Evolutionary conservation across 352 stramenopile species (phyloP).

Genomic region (Globisporangium iwayamae): DNA sequence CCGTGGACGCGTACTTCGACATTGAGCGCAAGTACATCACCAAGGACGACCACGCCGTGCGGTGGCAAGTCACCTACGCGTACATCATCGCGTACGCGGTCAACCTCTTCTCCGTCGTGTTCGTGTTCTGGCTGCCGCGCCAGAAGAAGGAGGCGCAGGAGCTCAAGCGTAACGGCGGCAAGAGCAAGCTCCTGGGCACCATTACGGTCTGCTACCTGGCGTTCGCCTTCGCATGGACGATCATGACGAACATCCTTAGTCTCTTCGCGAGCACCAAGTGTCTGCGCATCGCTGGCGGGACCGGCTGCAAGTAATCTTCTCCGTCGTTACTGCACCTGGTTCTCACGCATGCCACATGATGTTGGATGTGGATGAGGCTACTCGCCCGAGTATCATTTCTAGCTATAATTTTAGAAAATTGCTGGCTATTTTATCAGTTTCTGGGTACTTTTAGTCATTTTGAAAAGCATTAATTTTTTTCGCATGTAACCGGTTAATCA

Average conservation of each 20-base stretch:
- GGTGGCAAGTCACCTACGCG: slow-evolving; percentile 43
- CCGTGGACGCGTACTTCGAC: slow-evolving; percentile 49
- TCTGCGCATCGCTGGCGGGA: slow-evolving; percentile 44
- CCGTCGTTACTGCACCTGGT: not conserved
- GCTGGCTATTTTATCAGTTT: too few relatives aligned
- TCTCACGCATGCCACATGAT: too few relatives aligned
- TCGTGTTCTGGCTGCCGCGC: slow-evolving; percentile 39
- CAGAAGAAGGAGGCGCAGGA: slow-evolving; percentile 48
- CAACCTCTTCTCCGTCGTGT: slow-evolving; percentile 47
- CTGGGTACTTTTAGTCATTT: too few relatives aligned
- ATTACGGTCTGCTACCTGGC: slow-evolving; percentile 33
- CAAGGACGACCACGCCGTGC: slow-evolving; percentile 37
- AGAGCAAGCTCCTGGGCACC: slow-evolving; percentile 36
- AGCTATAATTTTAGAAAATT: too few relatives aligned
- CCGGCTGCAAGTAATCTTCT: slow-evolving; percentile 22
- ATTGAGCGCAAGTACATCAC: slow-evolving; percentile 42
- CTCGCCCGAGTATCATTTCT: too few relatives aligned
- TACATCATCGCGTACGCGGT: slow-evolving; percentile 57
- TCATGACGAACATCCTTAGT: slow-evolving; percentile 62
- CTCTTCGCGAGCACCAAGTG: slow-evolving; percentile 51
- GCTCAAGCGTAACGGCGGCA: slow-evolving; percentile 38
- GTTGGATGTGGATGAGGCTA: too few relatives aligned
- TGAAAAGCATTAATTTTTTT: too few relatives aligned
- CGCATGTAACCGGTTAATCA: too few relatives aligned
- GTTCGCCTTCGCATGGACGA: slow-evolving; percentile 50